Evolutionary conservation across 2,329 filamentous ascomycete genomes (phyloP).

Genomic region (Didymosphaeria variabile): DNA sequence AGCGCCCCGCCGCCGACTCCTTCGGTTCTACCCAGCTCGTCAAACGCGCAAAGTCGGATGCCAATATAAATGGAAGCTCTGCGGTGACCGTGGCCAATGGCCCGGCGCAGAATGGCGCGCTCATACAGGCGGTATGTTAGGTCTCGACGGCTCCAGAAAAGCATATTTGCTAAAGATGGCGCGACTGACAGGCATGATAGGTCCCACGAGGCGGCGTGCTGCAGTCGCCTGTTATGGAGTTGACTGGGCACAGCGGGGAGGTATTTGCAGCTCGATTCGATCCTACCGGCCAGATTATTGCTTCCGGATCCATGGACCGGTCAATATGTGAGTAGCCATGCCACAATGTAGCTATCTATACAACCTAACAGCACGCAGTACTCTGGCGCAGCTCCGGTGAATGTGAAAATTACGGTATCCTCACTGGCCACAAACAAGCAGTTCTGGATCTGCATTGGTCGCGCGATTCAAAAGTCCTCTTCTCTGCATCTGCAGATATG

Average conservation of each 20-base stretch:
- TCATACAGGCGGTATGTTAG: slow-evolving; percentile 71
- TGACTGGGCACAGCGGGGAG: slow-evolving; percentile 81
- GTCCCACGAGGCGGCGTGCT: slow-evolving; percentile 81
- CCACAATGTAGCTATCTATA: slow-evolving; percentile 18
- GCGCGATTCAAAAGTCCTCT: slow-evolving; percentile 88
- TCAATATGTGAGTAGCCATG: slow-evolving; percentile 73
- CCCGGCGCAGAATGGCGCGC: slow-evolving; percentile 66
- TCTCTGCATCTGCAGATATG: slow-evolving; percentile 92
- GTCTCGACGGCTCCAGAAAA: slow-evolving; percentile 53
- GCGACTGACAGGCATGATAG: slow-evolving; percentile 60
- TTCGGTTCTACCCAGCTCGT: slow-evolving; percentile 83
- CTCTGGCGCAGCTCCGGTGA: slow-evolving; percentile 92
- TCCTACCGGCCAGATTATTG: slow-evolving; percentile 85
- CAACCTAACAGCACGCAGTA: slow-evolving; percentile 63
- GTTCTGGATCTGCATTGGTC: slow-evolving; percentile 96
- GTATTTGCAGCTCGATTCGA: slow-evolving; percentile 93
- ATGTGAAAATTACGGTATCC: slow-evolving; percentile 91
- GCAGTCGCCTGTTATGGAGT: slow-evolving; percentile 92
- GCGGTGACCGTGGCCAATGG: slow-evolving; percentile 67
- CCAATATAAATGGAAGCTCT: slow-evolving; percentile 61
- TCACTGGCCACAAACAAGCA: slow-evolving; percentile 90
- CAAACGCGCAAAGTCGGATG: slow-evolving; percentile 84
- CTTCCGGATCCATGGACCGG: slow-evolving; percentile 94
- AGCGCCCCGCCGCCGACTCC: slow-evolving; percentile 86
- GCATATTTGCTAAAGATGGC: slow-evolving; percentile 39